Evolutionary conservation across 179 eudicot genomes (phyloP), one percentile per base, ranked within the genome.

Genomic region (Beta lomatogona): DNA sequence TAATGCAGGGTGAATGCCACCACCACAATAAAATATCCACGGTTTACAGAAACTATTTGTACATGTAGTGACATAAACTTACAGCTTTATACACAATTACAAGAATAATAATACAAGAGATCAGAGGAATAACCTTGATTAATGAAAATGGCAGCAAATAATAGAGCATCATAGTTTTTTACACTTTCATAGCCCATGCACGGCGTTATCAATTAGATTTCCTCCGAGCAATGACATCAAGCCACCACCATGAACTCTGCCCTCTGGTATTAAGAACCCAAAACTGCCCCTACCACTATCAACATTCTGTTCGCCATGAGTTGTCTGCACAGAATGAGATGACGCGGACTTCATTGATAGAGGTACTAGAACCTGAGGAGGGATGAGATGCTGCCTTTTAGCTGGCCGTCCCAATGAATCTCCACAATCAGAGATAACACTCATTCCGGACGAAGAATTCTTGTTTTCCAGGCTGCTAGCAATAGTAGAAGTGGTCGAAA

Each of bases 181-280:
- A 53, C 78, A 48, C 52, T 52, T 36, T 85, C 86, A 86, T 67
- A 78, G 70, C 74, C 91, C 85, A 75, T 90, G 86, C 57, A 91
- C 83, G 8, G 89, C 84, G 57, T 88, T 88, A 74, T 73, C 19
- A 54, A 4, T 85, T 82, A 92, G 77, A 65, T 84, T 86, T 57
- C 96, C 93, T 18, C 92, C 90, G 3, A 92, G 86, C 78, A 91
- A 83, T 9, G 93, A 91, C 89, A 92, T 82, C 46, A 92, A 83
- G 14, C 90, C 96, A n/a, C 96, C 96, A 6, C 93, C 93, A 64
- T 92, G 96, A 50, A 92, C 96, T 81, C 96, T 89, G 14, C 96
- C 96, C 72, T 92, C 96, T 0, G 95, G 88, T 10, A 92, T 67
- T 18, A 81, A 68, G 44, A 86, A 86, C 54, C 84, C 88, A 18